Percentiles rank a stretch among this genome's conserved stretches.
phyloP scores from a whole-genome alignment of 192 early-diverging fungal genomes.

The Backusella mclennaniae region DNA sequence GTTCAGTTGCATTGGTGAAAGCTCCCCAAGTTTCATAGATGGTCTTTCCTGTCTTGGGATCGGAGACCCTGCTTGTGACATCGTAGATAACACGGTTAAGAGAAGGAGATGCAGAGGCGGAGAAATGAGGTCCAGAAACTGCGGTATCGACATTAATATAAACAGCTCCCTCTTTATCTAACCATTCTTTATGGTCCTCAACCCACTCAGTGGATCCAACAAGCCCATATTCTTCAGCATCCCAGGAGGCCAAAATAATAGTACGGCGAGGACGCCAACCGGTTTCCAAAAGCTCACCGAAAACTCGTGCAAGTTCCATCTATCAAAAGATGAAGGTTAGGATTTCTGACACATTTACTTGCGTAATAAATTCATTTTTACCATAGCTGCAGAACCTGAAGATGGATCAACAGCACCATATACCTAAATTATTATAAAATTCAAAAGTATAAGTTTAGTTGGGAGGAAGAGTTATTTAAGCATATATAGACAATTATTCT shows the following conservation, averaged over 20 bases:
- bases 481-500: not conserved
- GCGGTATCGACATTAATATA: conserved; percentile 64
- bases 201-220: conserved; percentile 75
- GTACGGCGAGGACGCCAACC: conserved; percentile 69
- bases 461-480: not conserved
- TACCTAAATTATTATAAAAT: conserved; percentile 14
- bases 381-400: conserved; percentile 58
- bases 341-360: not conserved
- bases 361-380: not conserved
- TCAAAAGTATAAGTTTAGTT: not conserved
- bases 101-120: conserved; percentile 50
- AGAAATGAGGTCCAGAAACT: conserved; percentile 51
- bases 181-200: conserved; percentile 60
- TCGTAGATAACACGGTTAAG: conserved; percentile 50
- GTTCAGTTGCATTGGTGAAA: not conserved
- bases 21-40: conserved; percentile 53
- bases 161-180: conserved; percentile 52
- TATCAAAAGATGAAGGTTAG: not conserved
- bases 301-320: conserved; percentile 52
- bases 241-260: conserved; percentile 68
- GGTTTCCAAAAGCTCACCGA: conserved; percentile 54
- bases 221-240: conserved; percentile 66
- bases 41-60: conserved; percentile 44
- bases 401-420: conserved; percentile 64
- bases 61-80: conserved; percentile 46